Percentiles rank a stretch among this genome's conserved stretches.
phyloP scores from a whole-genome alignment of 2,329 filamentous ascomycete genomes.

The Microdochium bolleyi region DNA sequence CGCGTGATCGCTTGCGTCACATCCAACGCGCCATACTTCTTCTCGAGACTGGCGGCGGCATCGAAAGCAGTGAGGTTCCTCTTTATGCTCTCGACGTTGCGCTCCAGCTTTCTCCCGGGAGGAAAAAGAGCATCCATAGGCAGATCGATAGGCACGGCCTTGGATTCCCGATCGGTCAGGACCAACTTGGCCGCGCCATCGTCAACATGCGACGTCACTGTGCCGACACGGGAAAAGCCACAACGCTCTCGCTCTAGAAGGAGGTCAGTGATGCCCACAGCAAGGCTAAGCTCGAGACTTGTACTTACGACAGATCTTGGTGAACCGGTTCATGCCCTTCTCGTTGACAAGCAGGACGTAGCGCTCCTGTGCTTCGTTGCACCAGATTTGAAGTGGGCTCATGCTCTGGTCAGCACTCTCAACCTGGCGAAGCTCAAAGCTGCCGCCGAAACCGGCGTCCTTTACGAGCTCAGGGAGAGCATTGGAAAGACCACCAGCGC shows the following conservation, averaged over 20 bases:
- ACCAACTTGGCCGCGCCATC: conserved; percentile 64
- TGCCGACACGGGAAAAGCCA: conserved; percentile 85
- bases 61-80: conserved; percentile 48
- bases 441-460: conserved; percentile 83
- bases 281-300: not conserved
- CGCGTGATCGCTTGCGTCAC: conserved; percentile 41
- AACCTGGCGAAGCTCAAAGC: conserved; percentile 89
- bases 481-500: conserved; percentile 75
- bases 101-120: conserved; percentile 16
- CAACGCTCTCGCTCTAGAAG: conserved; percentile 66
- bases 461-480: conserved; percentile 80
- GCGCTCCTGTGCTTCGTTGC: conserved; percentile 92
- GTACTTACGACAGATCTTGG: conserved; percentile 49
- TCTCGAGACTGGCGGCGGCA: conserved; percentile 53
- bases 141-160: conserved; percentile 16
- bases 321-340: conserved; percentile 71
- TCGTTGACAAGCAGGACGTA: conserved; percentile 87
- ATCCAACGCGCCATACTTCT: conserved; percentile 43
- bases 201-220: conserved; percentile 55
- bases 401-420: conserved; percentile 86
- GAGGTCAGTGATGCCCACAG: not conserved
- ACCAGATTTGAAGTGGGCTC: conserved; percentile 97
- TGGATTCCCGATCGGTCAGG: conserved; percentile 32
- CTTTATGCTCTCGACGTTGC: conserved; percentile 9
- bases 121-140: conserved; percentile 20